Percentiles rank a stretch among this genome's conserved stretches.
Evolutionary conservation across 1,139 yeast genomes (phyloP).

Genomic region (Yamadazyma songkhlaensis): DNA sequence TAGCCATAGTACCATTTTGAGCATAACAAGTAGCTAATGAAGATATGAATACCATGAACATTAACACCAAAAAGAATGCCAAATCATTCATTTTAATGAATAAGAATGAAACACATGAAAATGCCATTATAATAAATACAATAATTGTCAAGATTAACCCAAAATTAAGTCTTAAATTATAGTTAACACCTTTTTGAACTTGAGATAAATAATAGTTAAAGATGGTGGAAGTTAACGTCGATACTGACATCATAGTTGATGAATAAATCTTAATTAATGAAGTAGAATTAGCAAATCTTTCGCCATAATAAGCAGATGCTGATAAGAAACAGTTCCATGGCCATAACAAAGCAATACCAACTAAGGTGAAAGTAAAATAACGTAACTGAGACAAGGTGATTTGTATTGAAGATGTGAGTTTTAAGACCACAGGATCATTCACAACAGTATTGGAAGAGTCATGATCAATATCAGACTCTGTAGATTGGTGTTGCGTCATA

Average conservation of each 20-base stretch:
- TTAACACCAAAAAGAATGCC: constrained; percentile 45
- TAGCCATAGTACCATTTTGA: constrained; percentile 89
- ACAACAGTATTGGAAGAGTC: background rate
- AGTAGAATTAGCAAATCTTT: constrained; percentile 55
- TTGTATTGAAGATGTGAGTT: constrained; percentile 13
- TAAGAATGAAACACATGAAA: constrained; percentile 46
- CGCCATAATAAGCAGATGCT: constrained; percentile 78
- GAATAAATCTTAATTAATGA: constrained; percentile 60
- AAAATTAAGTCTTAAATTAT: constrained; percentile 52
- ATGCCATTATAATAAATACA: constrained; percentile 53
- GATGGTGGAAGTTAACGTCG: constrained; percentile 67
- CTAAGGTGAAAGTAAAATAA: constrained; percentile 61
- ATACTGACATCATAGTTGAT: constrained; percentile 86
- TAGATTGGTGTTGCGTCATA: constrained; percentile 17
- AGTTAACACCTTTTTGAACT: constrained; percentile 63
- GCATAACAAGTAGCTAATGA: constrained; percentile 69
- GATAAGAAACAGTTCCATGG: constrained; percentile 95
- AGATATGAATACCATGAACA: constrained; percentile 57
- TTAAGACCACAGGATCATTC: constrained; percentile 28
- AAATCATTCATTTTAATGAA: constrained; percentile 39
- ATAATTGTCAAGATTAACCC: constrained; percentile 59
- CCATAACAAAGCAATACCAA: constrained; percentile 84
- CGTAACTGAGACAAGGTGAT: constrained; percentile 37
- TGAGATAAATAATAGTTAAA: constrained; percentile 66
- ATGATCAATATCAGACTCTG: constrained; percentile 6